These are phyloP conservation scores for Aspergillus hiratsukae DNA, from an alignment of 2,329 filamentous ascomycete genomes.

Conservation along the genomic window DNA sequence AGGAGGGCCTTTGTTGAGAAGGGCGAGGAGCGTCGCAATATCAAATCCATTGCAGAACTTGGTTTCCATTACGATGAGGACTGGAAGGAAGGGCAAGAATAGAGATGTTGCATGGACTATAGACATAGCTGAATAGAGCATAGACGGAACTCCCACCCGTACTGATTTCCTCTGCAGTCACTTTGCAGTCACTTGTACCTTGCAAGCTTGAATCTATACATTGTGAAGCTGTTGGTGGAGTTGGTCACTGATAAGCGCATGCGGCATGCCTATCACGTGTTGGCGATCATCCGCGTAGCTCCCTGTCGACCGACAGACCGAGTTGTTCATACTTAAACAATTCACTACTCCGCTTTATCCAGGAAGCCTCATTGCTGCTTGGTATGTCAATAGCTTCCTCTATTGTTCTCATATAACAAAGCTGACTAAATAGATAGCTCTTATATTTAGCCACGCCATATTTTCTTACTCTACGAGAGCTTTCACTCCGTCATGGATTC, in stretches of 20 bases:
- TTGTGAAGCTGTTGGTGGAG: slow-evolving; percentile 5
- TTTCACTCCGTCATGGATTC: slow-evolving; percentile 15
- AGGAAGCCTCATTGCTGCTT: background rate
- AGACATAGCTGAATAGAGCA: background rate
- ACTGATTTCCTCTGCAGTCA: background rate
- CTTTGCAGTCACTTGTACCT: background rate
- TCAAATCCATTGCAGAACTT: slow-evolving; percentile 65
- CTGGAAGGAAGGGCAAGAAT: slow-evolving; percentile 18
- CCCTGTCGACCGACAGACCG: slow-evolving; percentile 12
- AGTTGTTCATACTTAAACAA: slow-evolving; percentile 4
- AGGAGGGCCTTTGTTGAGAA: slow-evolving; percentile 65
- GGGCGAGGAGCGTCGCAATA: slow-evolving; percentile 54
- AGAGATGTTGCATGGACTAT: background rate
- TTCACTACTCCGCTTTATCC: slow-evolving; percentile 2
- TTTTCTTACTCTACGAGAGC: background rate
- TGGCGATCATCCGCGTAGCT: slow-evolving; percentile 23
- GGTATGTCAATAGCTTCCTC: background rate
- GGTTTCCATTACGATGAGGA: slow-evolving; percentile 59
- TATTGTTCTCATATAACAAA: background rate
- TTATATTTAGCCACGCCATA: background rate
- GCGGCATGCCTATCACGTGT: slow-evolving; percentile 26
- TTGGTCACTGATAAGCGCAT: slow-evolving; percentile 18
- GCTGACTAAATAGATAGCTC: background rate
- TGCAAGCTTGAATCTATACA: background rate
- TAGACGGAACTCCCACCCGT: background rate